These are phyloP conservation scores for Panellus pusillus DNA, from an alignment of 768 basidiomycete genomes.

Conservation along the genomic window DNA sequence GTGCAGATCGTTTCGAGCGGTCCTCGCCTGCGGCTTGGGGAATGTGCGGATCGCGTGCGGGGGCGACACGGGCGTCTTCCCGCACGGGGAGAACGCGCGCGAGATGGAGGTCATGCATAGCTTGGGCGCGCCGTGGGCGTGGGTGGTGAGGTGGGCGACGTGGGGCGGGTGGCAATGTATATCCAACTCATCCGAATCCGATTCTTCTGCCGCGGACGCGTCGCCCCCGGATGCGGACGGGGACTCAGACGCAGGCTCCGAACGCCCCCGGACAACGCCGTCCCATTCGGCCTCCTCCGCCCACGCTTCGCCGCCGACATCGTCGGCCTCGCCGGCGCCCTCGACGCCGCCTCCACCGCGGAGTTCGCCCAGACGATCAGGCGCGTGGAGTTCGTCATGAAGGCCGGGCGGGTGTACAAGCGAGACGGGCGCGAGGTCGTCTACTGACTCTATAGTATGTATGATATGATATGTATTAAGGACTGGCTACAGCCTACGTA, in stretches of 20 bases:
- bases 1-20: constrained; percentile 42
- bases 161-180: constrained; percentile 60
- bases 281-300: constrained; percentile 54
- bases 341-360: too few species aligned
- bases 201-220: constrained; percentile 50
- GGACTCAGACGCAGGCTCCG: too few species aligned
- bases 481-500: too few species aligned
- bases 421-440: constrained; percentile 31
- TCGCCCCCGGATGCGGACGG: too few species aligned
- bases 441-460: too few species aligned
- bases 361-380: constrained; percentile 48
- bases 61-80: constrained; percentile 65
- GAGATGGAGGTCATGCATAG: constrained; percentile 63
- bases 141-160: constrained; percentile 59
- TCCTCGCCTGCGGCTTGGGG: constrained; percentile 42
- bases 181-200: too few species aligned
- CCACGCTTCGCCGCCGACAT: constrained; percentile 58
- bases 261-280: constrained; percentile 48
- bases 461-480: too few species aligned
- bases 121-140: constrained; percentile 52
- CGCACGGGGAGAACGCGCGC: constrained; percentile 58
- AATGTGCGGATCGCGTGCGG: constrained; percentile 52
- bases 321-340: constrained; percentile 37
- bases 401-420: constrained; percentile 50
- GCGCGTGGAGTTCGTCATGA: constrained; percentile 58